phyloP scores from a whole-genome alignment of 768 basidiomycete genomes.

The Naganishia antarctica region DNA sequence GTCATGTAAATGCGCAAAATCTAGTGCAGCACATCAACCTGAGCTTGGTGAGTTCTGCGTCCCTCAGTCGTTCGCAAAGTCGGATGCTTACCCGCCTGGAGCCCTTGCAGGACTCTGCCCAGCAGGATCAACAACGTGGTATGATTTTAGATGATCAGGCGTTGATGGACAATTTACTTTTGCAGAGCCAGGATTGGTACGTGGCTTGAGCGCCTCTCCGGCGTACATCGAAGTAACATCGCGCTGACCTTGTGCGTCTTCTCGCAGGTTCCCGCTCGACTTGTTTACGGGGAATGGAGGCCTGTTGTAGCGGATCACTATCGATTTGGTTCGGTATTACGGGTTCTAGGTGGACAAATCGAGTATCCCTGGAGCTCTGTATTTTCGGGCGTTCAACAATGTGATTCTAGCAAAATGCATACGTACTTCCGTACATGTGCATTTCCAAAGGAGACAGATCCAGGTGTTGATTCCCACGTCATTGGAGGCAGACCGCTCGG shows the following conservation, averaged over 20 bases:
- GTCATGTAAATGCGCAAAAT: not conserved
- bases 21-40: conserved; percentile 6
- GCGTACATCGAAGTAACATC: not conserved
- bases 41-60: not conserved
- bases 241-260: not conserved
- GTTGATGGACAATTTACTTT: conserved; percentile 7
- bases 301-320: not conserved
- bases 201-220: not conserved
- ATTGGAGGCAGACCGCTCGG: too few relatives aligned
- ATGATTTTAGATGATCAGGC: conserved; percentile 1
- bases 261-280: conserved; percentile 5
- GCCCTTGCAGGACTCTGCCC: not conserved
- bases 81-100: not conserved
- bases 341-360: too few relatives aligned
- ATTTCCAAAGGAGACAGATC: too few relatives aligned
- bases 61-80: too few relatives aligned
- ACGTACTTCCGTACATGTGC: too few relatives aligned
- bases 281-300: conserved; percentile 2
- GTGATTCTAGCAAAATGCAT: too few relatives aligned
- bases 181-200: conserved; percentile 10
- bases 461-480: too few relatives aligned
- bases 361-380: too few relatives aligned
- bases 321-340: not conserved
- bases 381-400: too few relatives aligned
- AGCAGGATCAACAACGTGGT: conserved; percentile 9